Base-by-base conservation (phyloP, 306 rosid species). In the Rosa chinensis region DNA sequence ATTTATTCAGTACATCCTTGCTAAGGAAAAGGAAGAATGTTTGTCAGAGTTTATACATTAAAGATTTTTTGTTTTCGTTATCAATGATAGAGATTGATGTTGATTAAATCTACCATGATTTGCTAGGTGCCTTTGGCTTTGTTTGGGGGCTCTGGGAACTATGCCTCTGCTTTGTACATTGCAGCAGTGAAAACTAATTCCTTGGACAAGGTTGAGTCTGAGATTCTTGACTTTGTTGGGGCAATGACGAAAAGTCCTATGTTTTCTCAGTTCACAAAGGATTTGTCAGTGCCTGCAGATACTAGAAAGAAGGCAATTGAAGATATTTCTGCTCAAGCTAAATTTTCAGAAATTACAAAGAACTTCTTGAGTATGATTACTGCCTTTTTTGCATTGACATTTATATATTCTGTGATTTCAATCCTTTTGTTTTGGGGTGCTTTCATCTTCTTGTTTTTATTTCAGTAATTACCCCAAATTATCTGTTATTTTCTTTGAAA, bases 131-230 rank as follows among this genome's bases (percentile, higher is more conserved):
- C 99, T 28, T 55, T 91, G 81, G 94, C 92, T 43, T 81, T 95
- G 90, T 95, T 66, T 82, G 99, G 99, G 75, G 98, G 97, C 66
- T 66, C 97, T 58, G 99, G 99, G 76, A 95, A 93, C 87, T 93
- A 95, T 87, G 98, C 99, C 56, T 77, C 97, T 79, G 98, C 99
- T 74, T 78, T 95, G 90, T 95, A 91, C 83, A 70, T 86, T 45
- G 93, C 94, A 52, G 89, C 98, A 43, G 89, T 95, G 47, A 93
- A 90, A 85, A 72, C 88, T 78, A 89, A 89, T 68, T 74, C 80
- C 21, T 48, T 93, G 79, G 97, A 90, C 20, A 95, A 89, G 88
- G 97, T 95, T 77, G 99, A 90, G 69, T 53, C 89, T 56, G 98
- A 95, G 89, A 77, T 95, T 88, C 68, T 76, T 43, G 87, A 79